Percentiles rank a stretch among this genome's conserved stretches.
Evolutionary conservation across 257 asterid species (phyloP).

Genomic region (Salvia rosmarinus): DNA sequence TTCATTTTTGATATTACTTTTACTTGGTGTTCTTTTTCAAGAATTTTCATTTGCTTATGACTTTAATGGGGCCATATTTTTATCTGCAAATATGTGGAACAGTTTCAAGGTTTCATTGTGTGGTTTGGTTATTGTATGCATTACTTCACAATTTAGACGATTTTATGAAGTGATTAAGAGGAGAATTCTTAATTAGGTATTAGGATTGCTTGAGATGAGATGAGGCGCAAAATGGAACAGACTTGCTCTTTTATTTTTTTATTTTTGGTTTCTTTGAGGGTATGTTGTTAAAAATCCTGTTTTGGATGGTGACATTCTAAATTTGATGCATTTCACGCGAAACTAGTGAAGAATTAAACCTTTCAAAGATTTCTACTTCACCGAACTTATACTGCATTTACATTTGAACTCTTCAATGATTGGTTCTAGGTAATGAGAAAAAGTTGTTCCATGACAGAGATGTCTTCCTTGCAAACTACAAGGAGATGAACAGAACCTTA

Average conservation of each 20-base stretch:
- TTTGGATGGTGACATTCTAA: background rate
- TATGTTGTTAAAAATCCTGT: background rate
- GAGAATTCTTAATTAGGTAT: constrained; percentile 2
- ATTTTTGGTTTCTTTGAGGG: constrained; percentile 12
- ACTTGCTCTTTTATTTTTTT: too few relatives aligned
- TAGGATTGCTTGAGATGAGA: background rate
- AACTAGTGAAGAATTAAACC: background rate
- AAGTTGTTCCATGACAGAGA: constrained; percentile 69
- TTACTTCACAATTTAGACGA: background rate
- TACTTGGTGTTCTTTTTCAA: background rate
- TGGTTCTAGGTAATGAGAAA: constrained; percentile 41
- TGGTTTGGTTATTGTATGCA: background rate
- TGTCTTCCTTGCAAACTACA: constrained; percentile 59
- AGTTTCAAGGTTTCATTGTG: constrained; percentile 15
- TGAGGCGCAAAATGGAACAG: constrained; percentile 6
- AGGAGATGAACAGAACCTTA: constrained; percentile 70
- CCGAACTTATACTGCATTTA: constrained; percentile 27
- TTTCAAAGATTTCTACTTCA: constrained; percentile 11
- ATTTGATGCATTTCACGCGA: background rate
- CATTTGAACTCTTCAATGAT: constrained; percentile 29
- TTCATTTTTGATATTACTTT: background rate
- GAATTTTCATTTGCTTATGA: background rate
- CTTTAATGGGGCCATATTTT: background rate
- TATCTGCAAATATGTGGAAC: constrained; percentile 2
- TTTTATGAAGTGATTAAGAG: background rate